Percentiles rank a stretch among this genome's conserved stretches.
These are phyloP conservation scores for Solanum arcanum DNA, from an alignment of 257 asterid genomes.

Conservation along the genomic window DNA sequence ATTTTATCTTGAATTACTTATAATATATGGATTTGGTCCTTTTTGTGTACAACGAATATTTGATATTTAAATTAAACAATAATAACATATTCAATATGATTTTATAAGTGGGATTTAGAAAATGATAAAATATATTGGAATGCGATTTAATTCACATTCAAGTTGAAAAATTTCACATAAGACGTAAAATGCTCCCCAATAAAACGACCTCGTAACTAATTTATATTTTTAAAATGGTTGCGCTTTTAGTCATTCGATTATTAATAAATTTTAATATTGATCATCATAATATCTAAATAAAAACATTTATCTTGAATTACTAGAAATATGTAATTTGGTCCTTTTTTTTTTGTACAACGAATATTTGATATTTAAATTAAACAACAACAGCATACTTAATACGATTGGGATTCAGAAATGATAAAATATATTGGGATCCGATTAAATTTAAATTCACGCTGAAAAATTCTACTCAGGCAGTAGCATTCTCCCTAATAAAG, in stretches of 20 bases:
- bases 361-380: neutral
- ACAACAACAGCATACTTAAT: no score
- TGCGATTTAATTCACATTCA: accelerated
- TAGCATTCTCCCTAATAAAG: accelerated
- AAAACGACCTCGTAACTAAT: neutral
- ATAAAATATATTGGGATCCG: accelerated
- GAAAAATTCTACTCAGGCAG: accelerated
- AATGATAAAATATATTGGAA: neutral
- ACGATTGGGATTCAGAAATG: neutral
- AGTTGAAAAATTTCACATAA: accelerated
- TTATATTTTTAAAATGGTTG: neutral
- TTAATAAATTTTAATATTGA: neutral
- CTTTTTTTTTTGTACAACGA: neutral
- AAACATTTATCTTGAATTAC: neutral
- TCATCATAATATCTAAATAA: neutral
- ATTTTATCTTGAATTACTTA: neutral
- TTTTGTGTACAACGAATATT: neutral
- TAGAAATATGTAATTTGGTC: neutral
- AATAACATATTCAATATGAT: no score
- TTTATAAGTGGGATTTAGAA: accelerated
- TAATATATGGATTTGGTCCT: neutral
- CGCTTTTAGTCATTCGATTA: neutral
- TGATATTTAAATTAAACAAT: neutral
- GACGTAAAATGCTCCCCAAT: accelerated
- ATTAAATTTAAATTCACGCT: neutral